Percentiles rank a stretch among this genome's conserved stretches.
Evolutionary conservation across 2,329 filamentous ascomycete genomes (phyloP).

Genomic region (Lachnellula cervina): DNA sequence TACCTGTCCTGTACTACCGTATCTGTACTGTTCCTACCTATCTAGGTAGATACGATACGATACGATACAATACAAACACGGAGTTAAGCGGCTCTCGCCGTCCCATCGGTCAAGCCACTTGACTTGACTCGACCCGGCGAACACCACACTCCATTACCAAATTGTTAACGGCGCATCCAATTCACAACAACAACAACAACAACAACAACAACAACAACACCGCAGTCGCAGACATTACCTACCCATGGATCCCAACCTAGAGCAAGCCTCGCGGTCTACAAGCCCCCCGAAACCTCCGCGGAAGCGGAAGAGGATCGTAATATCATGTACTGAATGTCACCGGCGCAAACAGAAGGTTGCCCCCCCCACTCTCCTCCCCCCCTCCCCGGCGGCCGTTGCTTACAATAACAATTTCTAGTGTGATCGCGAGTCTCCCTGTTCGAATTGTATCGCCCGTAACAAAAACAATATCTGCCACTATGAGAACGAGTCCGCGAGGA

Average conservation of each 20-base stretch:
- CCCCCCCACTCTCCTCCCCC: not conserved
- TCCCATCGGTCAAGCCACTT: not conserved
- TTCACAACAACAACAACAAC: not conserved
- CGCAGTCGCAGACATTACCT: not conserved
- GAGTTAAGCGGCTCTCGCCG: too few species aligned
- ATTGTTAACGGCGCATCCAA: not conserved
- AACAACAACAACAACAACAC: not conserved
- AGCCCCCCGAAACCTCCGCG: slow-evolving; percentile 29
- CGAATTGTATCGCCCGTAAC: slow-evolving; percentile 53
- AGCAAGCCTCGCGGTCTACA: slow-evolving; percentile 7
- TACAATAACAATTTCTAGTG: slow-evolving; percentile 38
- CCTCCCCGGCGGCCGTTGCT: slow-evolving; percentile 1
- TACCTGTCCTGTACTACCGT: too few species aligned
- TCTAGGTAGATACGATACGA: too few species aligned
- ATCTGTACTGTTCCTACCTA: too few species aligned
- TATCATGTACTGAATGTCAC: slow-evolving; percentile 61
- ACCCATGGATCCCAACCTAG: slow-evolving; percentile 3
- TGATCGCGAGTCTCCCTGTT: slow-evolving; percentile 55
- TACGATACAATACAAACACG: too few species aligned
- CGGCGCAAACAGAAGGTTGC: slow-evolving; percentile 46
- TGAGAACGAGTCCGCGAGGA: slow-evolving; percentile 38
- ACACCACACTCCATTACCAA: not conserved
- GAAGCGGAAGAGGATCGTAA: slow-evolving; percentile 55
- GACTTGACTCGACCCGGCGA: not conserved
- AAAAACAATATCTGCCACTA: slow-evolving; percentile 54